A percentile compares a stretch with the other conserved stretches of the same genome.
Conservation (phyloP, 257 asterid genomes). For the Nicotiana obtusifolia region DNA sequence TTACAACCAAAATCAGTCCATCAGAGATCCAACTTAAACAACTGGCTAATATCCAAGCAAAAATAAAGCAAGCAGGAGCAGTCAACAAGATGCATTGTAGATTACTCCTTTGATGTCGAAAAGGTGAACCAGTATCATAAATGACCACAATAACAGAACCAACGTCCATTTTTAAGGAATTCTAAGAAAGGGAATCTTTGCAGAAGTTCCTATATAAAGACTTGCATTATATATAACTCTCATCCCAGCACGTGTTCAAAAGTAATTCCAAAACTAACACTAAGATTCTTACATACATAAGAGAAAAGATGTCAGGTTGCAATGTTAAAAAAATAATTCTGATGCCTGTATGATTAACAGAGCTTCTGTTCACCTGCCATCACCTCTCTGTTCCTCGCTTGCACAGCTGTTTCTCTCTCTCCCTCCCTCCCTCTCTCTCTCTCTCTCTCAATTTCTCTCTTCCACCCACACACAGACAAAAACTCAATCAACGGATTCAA, state of each 20-base stretch:
- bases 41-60: background rate
- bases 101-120: background rate
- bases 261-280: background rate
- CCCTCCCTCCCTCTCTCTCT: background rate
- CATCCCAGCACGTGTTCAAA: background rate
- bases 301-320: background rate
- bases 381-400: background rate
- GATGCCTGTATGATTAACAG: background rate
- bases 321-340: background rate
- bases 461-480: background rate
- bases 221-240: background rate
- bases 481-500: background rate
- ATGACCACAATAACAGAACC: background rate
- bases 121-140: background rate
- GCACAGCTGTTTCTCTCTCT: background rate
- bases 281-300: background rate
- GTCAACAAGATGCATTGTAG: background rate
- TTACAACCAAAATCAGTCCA: background rate
- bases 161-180: background rate
- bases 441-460: background rate
- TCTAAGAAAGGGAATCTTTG: background rate
- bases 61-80: background rate
- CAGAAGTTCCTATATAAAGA: background rate
- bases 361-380: background rate
- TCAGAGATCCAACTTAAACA: background rate